phyloP scores from a whole-genome alignment of 1,284 basidiomycete genomes.

The Ceratobasidium sp. region DNA sequence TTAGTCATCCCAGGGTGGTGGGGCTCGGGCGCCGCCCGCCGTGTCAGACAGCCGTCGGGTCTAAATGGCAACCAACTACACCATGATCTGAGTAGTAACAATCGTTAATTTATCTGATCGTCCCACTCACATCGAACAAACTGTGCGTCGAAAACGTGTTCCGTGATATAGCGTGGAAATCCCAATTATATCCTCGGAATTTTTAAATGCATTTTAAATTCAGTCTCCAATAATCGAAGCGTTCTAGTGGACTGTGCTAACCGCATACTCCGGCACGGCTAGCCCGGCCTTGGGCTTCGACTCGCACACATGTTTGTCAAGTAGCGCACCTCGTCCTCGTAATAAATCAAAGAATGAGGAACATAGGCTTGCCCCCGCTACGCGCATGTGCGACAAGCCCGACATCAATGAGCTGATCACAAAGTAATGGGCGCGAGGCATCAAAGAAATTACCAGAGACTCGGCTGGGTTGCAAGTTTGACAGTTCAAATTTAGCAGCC shows the following conservation, averaged over 20 bases:
- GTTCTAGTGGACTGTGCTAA: neutral
- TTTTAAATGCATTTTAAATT: too few relatives aligned
- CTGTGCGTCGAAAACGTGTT: too few relatives aligned
- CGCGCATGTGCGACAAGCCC: neutral
- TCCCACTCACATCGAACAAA: too few relatives aligned
- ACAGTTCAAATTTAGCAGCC: neutral
- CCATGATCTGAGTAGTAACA: too few relatives aligned
- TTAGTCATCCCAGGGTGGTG: neutral
- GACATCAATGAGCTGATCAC: neutral
- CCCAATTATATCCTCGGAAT: too few relatives aligned
- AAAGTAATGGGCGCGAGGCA: neutral
- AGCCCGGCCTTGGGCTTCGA: slow-evolving; percentile 17
- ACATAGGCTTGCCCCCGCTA: neutral
- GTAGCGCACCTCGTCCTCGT: neutral
- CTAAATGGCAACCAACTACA: too few relatives aligned
- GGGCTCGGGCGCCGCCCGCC: neutral
- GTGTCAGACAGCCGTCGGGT: neutral
- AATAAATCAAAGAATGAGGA: neutral
- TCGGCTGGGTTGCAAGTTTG: neutral
- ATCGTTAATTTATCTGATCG: too few relatives aligned
- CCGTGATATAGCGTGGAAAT: too few relatives aligned
- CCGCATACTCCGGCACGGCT: neutral
- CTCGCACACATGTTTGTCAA: slow-evolving; percentile 18
- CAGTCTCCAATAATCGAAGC: too few relatives aligned
- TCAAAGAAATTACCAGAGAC: neutral